These are phyloP conservation scores for Penicillium dipodomyicola DNA, from an alignment of 495 filamentous ascomycete genomes.

Conservation along the genomic window DNA sequence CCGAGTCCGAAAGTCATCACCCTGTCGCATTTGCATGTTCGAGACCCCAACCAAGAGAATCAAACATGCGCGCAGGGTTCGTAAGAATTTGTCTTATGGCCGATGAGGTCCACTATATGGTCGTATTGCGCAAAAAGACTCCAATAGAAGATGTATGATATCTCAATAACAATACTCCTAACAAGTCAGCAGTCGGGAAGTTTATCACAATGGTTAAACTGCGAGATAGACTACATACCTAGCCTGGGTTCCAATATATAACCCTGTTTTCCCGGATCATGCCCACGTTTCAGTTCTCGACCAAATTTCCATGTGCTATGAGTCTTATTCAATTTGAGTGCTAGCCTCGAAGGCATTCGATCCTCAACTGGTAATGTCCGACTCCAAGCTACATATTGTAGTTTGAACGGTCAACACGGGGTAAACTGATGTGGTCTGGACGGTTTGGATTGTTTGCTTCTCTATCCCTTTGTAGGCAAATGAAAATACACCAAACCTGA, in stretches of 20 bases:
- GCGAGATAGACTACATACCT: not conserved
- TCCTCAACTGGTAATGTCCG: not conserved
- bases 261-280: not conserved
- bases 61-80: conserved; percentile 3
- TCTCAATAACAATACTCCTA: not conserved
- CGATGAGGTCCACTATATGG: conserved; percentile 4
- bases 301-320: not conserved
- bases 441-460: not conserved
- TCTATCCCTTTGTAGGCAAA: not conserved
- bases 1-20: conserved; percentile 20
- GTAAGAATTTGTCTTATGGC: conserved; percentile 1
- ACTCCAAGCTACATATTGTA: not conserved
- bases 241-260: not conserved
- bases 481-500: not conserved
- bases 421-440: not conserved
- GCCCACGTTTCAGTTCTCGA: not conserved
- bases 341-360: not conserved
- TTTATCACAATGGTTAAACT: not conserved
- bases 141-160: too few relatives aligned
- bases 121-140: conserved; percentile 1
- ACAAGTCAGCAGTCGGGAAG: not conserved
- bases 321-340: not conserved
- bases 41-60: conserved; percentile 7
- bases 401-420: not conserved
- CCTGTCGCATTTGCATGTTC: not conserved